phyloP scores from a whole-genome alignment of 2,329 filamentous ascomycete species.

The Ambrosiella cleistominuta region DNA sequence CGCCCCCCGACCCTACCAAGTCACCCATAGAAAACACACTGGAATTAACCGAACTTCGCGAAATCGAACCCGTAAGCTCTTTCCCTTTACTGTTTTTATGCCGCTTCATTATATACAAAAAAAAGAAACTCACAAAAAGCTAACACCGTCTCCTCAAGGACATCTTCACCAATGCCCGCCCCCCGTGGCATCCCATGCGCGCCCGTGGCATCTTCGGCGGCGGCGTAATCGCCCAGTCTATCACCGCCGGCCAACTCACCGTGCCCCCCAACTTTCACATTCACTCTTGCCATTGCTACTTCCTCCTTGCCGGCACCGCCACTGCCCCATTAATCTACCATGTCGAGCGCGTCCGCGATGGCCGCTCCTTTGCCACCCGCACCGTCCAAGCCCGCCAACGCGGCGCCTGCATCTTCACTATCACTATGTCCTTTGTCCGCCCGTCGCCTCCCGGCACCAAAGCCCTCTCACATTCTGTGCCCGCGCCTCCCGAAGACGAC shows the following conservation, averaged over 20 bases:
- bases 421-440: conserved; percentile 73
- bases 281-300: conserved; percentile 98
- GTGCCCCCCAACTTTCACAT: conserved; percentile 64
- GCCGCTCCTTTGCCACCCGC: conserved; percentile 73
- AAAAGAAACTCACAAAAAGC: no score
- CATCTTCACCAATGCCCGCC: conserved; percentile 86
- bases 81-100: not conserved
- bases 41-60: conserved; percentile 62
- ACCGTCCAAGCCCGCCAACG: conserved; percentile 91
- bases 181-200: conserved; percentile 79
- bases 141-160: conserved; percentile 32
- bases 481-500: conserved; percentile 32
- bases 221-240: conserved; percentile 79
- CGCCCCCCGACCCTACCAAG: conserved; percentile 51
- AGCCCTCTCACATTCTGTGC: conserved; percentile 47
- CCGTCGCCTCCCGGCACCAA: conserved; percentile 36
- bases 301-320: conserved; percentile 75
- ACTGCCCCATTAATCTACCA: conserved; percentile 83
- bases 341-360: conserved; percentile 83
- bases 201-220: conserved; percentile 90
- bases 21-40: conserved; percentile 78
- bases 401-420: conserved; percentile 84
- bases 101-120: no score
- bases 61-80: conserved; percentile 51
- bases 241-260: conserved; percentile 74